These are phyloP conservation scores for Thelephora aurantiotincta DNA, from an alignment of 768 basidiomycete genomes.

Conservation along the genomic window DNA sequence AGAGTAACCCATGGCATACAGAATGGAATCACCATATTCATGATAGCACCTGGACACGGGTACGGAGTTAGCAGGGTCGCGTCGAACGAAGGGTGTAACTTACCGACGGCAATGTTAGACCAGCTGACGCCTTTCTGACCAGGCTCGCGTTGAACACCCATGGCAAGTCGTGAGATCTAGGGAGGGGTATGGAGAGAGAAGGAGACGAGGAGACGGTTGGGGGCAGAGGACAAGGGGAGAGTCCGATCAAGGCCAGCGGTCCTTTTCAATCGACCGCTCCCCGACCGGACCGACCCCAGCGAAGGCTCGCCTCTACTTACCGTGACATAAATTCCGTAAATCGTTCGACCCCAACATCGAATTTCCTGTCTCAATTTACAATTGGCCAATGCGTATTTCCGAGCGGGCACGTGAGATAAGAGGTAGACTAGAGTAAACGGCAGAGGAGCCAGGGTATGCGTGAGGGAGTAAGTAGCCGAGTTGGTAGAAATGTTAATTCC, in stretches of 20 bases:
- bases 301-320: background rate
- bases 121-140: slow-evolving; percentile 87
- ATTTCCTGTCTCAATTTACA: background rate
- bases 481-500: too few species aligned
- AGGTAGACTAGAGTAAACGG: background rate
- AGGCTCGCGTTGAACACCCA: slow-evolving; percentile 78
- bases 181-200: slow-evolving; percentile 5
- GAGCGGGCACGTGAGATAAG: slow-evolving; percentile 3
- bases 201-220: slow-evolving; percentile 8
- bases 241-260: background rate
- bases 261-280: background rate
- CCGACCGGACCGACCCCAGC: background rate
- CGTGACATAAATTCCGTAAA: background rate
- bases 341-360: background rate
- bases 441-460: too few species aligned
- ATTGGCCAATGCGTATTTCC: background rate
- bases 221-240: slow-evolving; percentile 6
- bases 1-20: slow-evolving; percentile 4
- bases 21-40: slow-evolving; percentile 78
- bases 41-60: slow-evolving; percentile 60
- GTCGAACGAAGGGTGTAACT: slow-evolving; percentile 18
- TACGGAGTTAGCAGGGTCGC: slow-evolving; percentile 10
- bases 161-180: slow-evolving; percentile 16
- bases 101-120: slow-evolving; percentile 93
- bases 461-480: too few species aligned